Evolutionary conservation across 441 rosid genomes (phyloP), one percentile per base, ranked within the genome.

Genomic region (Adansonia grandidieri): DNA sequence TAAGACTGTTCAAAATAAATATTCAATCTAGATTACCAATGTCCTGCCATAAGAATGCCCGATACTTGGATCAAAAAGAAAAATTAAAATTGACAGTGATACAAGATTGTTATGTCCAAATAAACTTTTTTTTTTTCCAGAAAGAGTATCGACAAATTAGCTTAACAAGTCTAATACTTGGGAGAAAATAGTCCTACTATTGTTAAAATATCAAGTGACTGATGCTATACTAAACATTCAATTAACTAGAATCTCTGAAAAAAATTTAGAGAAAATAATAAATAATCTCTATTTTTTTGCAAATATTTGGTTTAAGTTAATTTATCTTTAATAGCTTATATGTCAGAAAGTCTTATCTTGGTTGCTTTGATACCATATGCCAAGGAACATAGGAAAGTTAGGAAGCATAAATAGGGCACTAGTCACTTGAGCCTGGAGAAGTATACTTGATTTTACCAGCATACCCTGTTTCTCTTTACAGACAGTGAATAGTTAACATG

Each of bases 11-110:
- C 24, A 68, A 24, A 44, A 64, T 32, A 70, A 54, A 40, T 65
- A 74, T 51, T 75, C 58, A 77, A 32, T 65, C 15, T n/a, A 71
- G 24, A 68, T 60, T 61, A 56, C 63, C 11, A 32, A 13, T 48
- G 22, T 20, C 48, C 54, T 51, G 22, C 17, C 62, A 37, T 9
- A 44, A 4, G 14, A 68, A 68, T 10, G 62, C 51, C 13, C 20
- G 19, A 20, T 45, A 13, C 17, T 9, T 75, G 32, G 40, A 66
- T 75, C 45, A 61, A 61, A 69, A 61, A 32, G 56, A 20, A 28
- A 24, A 48, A 17, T 6, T 47, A 47, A 68, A 37, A 47, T 47
- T 5, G 4, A 66, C 37, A 20, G 13, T 60, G 15, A 63, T 5
- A 71, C 24, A 19, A 11, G 74, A 70, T 70, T 24, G 22, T 19